Base-by-base conservation (phyloP, 495 filamentous ascomycete species). In the Hyphodiscus hymeniophilus region DNA sequence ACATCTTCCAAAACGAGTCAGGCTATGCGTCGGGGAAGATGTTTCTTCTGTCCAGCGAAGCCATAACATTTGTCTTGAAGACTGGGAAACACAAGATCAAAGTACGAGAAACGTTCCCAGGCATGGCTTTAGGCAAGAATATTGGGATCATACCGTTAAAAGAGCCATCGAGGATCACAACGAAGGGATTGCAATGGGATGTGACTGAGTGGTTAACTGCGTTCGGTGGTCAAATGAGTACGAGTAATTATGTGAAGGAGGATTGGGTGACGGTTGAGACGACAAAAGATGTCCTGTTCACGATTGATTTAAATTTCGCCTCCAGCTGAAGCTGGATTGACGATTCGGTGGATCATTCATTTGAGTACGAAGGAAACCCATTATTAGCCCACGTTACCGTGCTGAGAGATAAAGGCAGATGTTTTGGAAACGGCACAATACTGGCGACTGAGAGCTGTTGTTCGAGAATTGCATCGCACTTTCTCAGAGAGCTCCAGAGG, bases 171-270 rank as follows among this genome's bases (percentile, higher is more conserved):
- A 50, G 71, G 2, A 85, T 98, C 52, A 84, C 76, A 2, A 94
- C 88, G 0, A 62, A 66, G 0, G 92, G 92, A 0, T 67, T 98
- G 36, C 80, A 91, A 58, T 98, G 92, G 91, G 87, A 98, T 64
- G 83, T 98, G 1, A 52, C 71, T 47, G 68, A 84, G 45, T 91
- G 88, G 85, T 64, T 71, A 50, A 95, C 89, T 0, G 71, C 77
- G 55, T 89, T 97, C 63, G 92, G 91, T 0, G 80, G 80, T 0
- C 78, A 84, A 57, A 65, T 98, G 51, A 95, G 89, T 58, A 97
- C 92, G 38, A 98, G 92, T 63, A 98, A 98, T 66, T 85, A 90
- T 58, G 76, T 94, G 22, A 65, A 66, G 28, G 69, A 68, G 39
- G 66, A 63, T 12, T 59, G 71, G 48, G 73, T 94, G 1, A 69